Base-by-base conservation (phyloP, 176 grass and related monocot genomes). In the Urochloa ruziziensis region DNA sequence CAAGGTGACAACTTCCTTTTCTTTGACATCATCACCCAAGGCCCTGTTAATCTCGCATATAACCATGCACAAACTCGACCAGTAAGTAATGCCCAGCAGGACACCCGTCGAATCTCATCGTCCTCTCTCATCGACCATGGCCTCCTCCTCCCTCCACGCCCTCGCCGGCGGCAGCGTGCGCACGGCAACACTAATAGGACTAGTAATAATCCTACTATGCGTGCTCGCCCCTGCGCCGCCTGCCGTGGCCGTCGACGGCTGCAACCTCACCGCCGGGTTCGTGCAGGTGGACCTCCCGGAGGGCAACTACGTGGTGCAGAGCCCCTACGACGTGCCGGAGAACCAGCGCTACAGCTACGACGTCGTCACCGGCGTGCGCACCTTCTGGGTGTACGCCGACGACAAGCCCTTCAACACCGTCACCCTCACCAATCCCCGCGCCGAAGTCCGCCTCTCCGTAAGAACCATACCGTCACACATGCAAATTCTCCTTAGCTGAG, bases 341-440 rank as follows among this genome's bases (percentile, higher is more conserved):
- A 24, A 19, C 43, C 12, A 48, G 30, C 44, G 74, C 0, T 91
- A 60, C 67, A 66, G 21, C 68, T 80, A 74, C 39, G 35, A 14
- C 53, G 34, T 62, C 28, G 34, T 5, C 64, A 67, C 64, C 64
- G 68, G 85, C 30, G 52, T 91, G 23, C 67, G 75, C 23, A 48
- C 25, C n/a, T 77, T 91, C 51, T 76, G 81, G 85, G 89, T 91
- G 21, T 75, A 71, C 72, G 59, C 39, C 48, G 23, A 7, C 16
- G 89, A 91, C 84, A 84, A 84, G 73, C 84, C 89, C 44, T 87
- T 86, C 56, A 60, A 79, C 42, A 37, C 43, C 6, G 32, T 49
- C 54, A 86, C 84, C 4, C 23, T 3, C 16, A 80, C 84, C 17
- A 72, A 79, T 7, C 84, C 75, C 0, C 67, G 84, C 32, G 64